phyloP scores from a whole-genome alignment of 257 asterid species.

The Osmanthus fragrans region DNA sequence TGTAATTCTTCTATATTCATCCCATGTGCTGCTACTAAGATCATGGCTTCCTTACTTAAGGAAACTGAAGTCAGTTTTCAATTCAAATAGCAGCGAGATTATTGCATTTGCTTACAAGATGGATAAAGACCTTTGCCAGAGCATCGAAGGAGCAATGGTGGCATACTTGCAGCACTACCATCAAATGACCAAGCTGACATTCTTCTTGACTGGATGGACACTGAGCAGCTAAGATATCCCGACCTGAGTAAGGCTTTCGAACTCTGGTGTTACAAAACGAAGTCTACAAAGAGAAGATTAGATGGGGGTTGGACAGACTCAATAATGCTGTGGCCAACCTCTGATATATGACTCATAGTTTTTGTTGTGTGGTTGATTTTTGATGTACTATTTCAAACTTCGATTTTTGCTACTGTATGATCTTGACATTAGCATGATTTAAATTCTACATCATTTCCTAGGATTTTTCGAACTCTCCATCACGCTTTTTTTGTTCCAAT shows the following conservation, averaged over 20 bases:
- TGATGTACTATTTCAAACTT: not conserved
- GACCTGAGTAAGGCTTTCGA: constrained; percentile 84
- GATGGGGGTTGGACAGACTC: constrained; percentile 40
- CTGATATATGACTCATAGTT: constrained; percentile 15
- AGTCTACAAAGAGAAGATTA: constrained; percentile 71
- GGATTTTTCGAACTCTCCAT: not conserved
- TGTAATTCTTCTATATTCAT: constrained; percentile 57
- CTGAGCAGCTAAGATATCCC: constrained; percentile 54
- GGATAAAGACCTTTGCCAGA: constrained; percentile 69
- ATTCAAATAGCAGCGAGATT: constrained; percentile 36
- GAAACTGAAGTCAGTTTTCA: constrained; percentile 57
- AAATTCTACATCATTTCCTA: not conserved
- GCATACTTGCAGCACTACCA: constrained; percentile 60
- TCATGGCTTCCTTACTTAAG: constrained; percentile 67
- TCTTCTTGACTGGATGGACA: constrained; percentile 66
- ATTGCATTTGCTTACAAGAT: constrained; percentile 47
- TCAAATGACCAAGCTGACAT: constrained; percentile 76
- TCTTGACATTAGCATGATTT: not conserved
- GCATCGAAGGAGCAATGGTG: constrained; percentile 72
- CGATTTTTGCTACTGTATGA: not conserved
- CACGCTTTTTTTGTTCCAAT: too few relatives aligned
- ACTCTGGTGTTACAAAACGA: constrained; percentile 78
- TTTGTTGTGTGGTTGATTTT: not conserved
- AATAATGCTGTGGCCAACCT: constrained; percentile 39
- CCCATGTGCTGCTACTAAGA: constrained; percentile 47